Percentiles rank a stretch among this genome's conserved stretches.
phyloP scores from a whole-genome alignment of 495 filamentous ascomycete genomes.

The Neurospora sublineolata region DNA sequence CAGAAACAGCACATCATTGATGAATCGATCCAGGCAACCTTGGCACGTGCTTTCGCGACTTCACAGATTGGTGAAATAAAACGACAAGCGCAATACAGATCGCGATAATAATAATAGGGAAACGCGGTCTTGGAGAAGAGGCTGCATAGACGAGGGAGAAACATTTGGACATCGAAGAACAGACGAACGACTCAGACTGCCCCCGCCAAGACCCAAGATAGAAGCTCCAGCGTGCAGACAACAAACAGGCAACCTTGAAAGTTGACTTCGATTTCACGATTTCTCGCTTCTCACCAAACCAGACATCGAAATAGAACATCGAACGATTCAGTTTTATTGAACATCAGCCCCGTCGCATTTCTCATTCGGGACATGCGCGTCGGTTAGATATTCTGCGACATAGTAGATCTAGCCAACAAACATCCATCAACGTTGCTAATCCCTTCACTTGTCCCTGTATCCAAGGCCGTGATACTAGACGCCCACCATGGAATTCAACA shows the following conservation, averaged over 20 bases:
- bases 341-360: background rate
- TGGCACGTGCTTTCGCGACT: background rate
- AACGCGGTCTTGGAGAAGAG: background rate
- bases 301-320: background rate
- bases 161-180: background rate
- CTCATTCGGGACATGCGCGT: background rate
- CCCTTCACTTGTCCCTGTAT: background rate
- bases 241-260: background rate
- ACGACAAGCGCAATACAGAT: background rate
- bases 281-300: background rate
- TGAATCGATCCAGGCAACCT: too few species aligned
- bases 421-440: background rate
- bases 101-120: background rate
- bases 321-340: background rate
- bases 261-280: background rate
- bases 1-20: background rate
- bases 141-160: background rate
- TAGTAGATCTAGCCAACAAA: background rate
- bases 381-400: background rate
- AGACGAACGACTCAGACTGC: background rate
- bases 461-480: background rate
- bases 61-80: background rate
- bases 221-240: background rate
- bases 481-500: slow-evolving; percentile 80
- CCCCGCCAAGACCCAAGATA: background rate